Evolutionary conservation across 306 rosid genomes (phyloP), one percentile per base, ranked within the genome.

Genomic region (Trifolium subterraneum): DNA sequence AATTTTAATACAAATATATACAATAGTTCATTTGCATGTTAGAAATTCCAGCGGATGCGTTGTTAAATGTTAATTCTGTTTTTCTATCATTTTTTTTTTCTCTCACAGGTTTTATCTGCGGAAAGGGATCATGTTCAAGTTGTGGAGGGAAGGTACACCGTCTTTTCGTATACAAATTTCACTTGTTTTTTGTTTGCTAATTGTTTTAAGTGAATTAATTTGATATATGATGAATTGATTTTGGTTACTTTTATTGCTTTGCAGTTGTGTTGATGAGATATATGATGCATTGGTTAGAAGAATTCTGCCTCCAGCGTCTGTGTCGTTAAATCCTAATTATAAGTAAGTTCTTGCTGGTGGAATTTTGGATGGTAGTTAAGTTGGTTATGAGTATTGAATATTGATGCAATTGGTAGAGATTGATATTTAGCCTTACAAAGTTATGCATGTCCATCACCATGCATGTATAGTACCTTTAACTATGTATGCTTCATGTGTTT

Each of bases 231-330:
- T 35, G 1, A 56, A 42, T 51, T 73, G 19, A 66, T 16, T 58
- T 22, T 56, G 16, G 38, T 44, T 66, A 35, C 75, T 50, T 68
- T 38, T 58, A 54, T 67, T 71, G 45, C 25, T 62, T 79, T 76
- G 63, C 72, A 91, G 95, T 74, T 72, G 70, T 64, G 89, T 92
- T 19, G 88, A 87, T 25, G 96, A 90, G 51, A 71, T 94, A 75
- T 91, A 88, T 65, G 95, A 89, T 84, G 80, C 88, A 76, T 82
- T 94, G 87, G 98, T 87, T 36, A 50, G 56, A 64, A 87, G 88
- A 55, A 86, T 94, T 77, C 83, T 87, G 74, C 85, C 86, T 71
- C 76, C 67, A 4, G 89, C 82, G 2, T 81, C 83, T 13, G 79
- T 71, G 14, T 62, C 77, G 25, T 80, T 90, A n/a, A 85, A 81